A percentile compares a stretch with the other conserved stretches of the same genome.
phyloP scores from a whole-genome alignment of 192 early-diverging fungal genomes.

The Cetraspora pellucida region DNA sequence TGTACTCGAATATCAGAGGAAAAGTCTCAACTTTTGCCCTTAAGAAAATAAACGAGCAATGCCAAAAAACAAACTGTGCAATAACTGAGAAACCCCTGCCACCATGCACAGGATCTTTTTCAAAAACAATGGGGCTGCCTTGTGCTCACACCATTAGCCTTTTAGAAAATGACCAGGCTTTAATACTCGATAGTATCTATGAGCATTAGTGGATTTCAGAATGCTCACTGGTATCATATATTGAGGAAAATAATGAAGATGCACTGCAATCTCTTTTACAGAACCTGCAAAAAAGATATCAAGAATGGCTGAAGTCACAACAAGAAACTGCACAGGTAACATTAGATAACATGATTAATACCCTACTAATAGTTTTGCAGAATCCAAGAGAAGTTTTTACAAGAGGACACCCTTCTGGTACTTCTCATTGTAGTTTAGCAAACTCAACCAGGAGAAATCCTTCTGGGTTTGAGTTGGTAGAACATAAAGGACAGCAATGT shows the following conservation, averaged over 20 bases:
- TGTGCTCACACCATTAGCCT: not conserved
- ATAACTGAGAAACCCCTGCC: not conserved
- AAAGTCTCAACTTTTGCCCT: not conserved
- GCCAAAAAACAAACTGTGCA: not conserved
- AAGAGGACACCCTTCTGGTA: not conserved
- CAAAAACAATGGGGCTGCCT: not conserved
- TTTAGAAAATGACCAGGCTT: not conserved
- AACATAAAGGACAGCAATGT: not conserved
- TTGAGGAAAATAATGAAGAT: constrained; percentile 12
- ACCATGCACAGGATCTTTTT: not conserved
- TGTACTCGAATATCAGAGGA: not conserved
- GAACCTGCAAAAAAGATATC: not conserved
- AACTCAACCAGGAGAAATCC: not conserved
- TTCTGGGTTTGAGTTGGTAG: not conserved
- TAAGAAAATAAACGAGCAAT: not conserved
- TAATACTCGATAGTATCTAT: constrained; percentile 10
- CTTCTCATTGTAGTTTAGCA: not conserved
- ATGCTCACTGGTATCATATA: not conserved
- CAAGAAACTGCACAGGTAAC: not conserved
- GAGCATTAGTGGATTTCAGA: not conserved
- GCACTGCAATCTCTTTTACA: not conserved
- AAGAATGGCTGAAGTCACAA: not conserved
- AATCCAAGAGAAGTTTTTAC: too few relatives aligned
- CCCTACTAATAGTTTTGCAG: not conserved
- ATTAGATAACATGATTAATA: constrained; percentile 8